Conservation (phyloP, 2,329 filamentous ascomycete genomes). For the Pseudogymnoascus sp. region DNA sequence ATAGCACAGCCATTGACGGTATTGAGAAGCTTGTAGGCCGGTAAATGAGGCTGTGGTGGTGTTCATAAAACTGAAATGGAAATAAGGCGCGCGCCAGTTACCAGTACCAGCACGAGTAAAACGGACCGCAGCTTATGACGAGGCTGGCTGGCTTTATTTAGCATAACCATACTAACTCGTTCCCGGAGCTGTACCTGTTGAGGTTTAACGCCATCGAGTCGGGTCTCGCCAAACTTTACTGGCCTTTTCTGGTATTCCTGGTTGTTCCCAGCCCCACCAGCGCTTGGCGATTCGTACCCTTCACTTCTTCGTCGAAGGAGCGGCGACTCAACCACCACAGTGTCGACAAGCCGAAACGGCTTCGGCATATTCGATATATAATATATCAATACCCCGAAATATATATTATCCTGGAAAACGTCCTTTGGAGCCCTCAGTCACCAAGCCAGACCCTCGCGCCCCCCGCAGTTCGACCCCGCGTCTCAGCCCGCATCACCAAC, state of each 20-base stretch:
- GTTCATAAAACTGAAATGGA: background rate
- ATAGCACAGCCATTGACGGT: background rate
- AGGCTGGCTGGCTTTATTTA: slow-evolving; percentile 3
- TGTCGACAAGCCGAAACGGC: slow-evolving; percentile 2
- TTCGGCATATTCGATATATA: slow-evolving; percentile 3
- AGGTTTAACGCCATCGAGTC: slow-evolving; percentile 2
- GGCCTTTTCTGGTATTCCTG: slow-evolving; percentile 3
- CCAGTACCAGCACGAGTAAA: background rate
- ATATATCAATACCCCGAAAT: background rate
- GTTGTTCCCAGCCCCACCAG: slow-evolving; percentile 2
- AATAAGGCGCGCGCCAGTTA: background rate
- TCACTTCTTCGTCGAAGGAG: slow-evolving; percentile 2
- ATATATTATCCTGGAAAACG: background rate
- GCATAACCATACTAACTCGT: background rate
- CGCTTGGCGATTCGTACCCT: slow-evolving; percentile 3
- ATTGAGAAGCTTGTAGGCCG: background rate
- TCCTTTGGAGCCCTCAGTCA: background rate
- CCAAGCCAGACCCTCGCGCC: background rate
- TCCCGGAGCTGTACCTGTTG: slow-evolving; percentile 6
- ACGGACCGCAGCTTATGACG: slow-evolving; percentile 1
- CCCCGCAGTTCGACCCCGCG: slow-evolving; percentile 1
- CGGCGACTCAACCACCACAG: background rate
- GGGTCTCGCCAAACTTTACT: background rate
- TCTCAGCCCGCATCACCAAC: background rate
- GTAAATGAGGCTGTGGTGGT: slow-evolving; percentile 4